phyloP scores from a whole-genome alignment of 2,329 filamentous ascomycete species.

The Curvularia verruculosa region DNA sequence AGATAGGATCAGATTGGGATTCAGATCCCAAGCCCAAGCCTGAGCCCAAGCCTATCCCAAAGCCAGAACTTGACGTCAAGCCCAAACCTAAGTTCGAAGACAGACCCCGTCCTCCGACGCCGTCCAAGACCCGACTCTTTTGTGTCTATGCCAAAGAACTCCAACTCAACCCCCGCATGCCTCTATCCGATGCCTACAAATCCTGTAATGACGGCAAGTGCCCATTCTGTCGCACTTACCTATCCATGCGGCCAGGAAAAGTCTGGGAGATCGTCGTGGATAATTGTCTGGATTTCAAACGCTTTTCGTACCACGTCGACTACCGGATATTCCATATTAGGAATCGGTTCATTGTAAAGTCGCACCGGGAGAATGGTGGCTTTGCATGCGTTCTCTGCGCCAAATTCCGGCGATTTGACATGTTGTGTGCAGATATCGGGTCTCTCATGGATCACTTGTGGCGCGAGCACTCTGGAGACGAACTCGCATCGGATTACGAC shows the following conservation, averaged over 20 bases:
- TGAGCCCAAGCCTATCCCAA: conserved; percentile 2
- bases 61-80: conserved; percentile 8
- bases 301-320: conserved; percentile 1
- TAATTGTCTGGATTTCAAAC: conserved; percentile 7
- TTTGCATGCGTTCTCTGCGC: conserved; percentile 43
- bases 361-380: conserved; percentile 34
- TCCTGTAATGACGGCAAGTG: conserved; percentile 32
- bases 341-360: conserved; percentile 41
- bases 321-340: conserved; percentile 33
- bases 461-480: conserved; percentile 37
- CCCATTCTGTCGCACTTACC: conserved; percentile 35
- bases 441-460: conserved; percentile 45
- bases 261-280: conserved; percentile 41
- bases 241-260: conserved; percentile 29
- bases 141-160: conserved; percentile 43
- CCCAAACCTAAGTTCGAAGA: conserved; percentile 8
- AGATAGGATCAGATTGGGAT: too few relatives aligned
- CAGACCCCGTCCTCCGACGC: neutral
- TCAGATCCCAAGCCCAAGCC: neutral
- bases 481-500: conserved; percentile 37
- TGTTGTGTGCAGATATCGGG: conserved; percentile 30
- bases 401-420: conserved; percentile 33
- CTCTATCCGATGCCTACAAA: conserved; percentile 34
- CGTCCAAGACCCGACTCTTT: conserved; percentile 27
- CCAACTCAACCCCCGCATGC: conserved; percentile 27